These are phyloP conservation scores for Lithohypha guttulata DNA, from an alignment of 2,329 filamentous ascomycete genomes.

Conservation along the genomic window DNA sequence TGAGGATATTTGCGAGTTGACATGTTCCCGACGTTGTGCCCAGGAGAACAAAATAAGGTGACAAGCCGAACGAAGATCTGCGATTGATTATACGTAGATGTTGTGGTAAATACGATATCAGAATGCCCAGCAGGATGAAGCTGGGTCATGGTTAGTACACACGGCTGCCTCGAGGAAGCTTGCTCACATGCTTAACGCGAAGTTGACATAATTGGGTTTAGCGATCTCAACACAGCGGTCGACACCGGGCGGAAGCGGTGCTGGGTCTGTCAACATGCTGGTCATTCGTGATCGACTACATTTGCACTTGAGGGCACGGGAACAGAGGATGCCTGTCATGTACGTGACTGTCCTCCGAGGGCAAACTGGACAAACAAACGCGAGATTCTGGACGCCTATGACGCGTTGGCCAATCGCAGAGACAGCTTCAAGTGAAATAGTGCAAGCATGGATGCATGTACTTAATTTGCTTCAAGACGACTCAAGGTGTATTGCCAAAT, in stretches of 20 bases:
- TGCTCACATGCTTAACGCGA: conserved; percentile 18
- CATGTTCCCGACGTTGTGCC: conserved; percentile 82
- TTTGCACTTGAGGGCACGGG: no score
- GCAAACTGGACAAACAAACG: no score
- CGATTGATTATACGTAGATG: conserved; percentile 82
- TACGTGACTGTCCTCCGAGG: no score
- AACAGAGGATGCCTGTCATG: no score
- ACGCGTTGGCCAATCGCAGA: no score
- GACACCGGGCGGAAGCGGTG: conserved; percentile 1
- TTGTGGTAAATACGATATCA: conserved; percentile 89
- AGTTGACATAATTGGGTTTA: conserved; percentile 20
- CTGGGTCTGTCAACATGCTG: conserved; percentile 2
- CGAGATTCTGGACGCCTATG: no score
- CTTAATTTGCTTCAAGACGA: no score
- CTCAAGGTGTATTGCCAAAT: no score
- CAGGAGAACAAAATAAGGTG: conserved; percentile 89
- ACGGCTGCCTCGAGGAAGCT: no score
- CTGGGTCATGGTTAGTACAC: conserved; percentile 24
- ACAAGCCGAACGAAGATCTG: conserved; percentile 84
- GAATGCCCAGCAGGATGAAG: conserved; percentile 74
- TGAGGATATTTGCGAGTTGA: conserved; percentile 84
- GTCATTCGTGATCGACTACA: no score
- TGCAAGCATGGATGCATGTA: no score
- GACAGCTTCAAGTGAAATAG: no score
- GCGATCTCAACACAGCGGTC: conserved; percentile 17